Conservation (phyloP, 345 rosid genomes). For the Sisymbrium irio region DNA sequence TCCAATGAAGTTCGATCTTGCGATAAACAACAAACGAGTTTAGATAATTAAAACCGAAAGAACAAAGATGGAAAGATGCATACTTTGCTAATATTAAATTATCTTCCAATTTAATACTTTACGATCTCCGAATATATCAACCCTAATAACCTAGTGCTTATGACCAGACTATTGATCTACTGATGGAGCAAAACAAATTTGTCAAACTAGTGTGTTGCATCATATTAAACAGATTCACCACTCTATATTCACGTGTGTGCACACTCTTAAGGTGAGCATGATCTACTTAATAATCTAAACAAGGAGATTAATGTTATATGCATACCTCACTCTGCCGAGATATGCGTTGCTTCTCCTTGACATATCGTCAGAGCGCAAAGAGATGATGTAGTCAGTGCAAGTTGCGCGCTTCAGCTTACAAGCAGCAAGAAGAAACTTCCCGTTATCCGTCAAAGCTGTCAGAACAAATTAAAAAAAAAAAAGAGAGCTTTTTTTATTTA, state of each 20-base stretch:
- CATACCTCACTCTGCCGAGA: slow-evolving; percentile 63
- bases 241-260: background rate
- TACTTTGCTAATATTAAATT: background rate
- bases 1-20: slow-evolving; percentile 75
- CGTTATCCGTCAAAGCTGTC: slow-evolving; percentile 58
- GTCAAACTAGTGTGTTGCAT: background rate
- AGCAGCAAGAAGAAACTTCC: slow-evolving; percentile 77
- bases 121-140: background rate
- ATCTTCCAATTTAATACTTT: too few relatives aligned
- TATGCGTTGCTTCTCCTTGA: slow-evolving; percentile 47
- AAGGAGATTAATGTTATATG: background rate
- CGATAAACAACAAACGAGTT: background rate
- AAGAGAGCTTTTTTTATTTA: background rate
- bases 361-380: slow-evolving; percentile 42
- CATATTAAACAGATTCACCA: background rate
- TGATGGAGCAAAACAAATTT: background rate
- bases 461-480: background rate
- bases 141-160: background rate
- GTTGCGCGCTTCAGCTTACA: slow-evolving; percentile 61
- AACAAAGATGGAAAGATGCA: background rate
- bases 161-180: background rate
- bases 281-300: background rate
- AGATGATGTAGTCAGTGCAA: slow-evolving; percentile 63
- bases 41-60: background rate
- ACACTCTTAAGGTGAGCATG: background rate